phyloP scores from a whole-genome alignment of 352 stramenopile genomes.

The Phytophthora foliorum region DNA sequence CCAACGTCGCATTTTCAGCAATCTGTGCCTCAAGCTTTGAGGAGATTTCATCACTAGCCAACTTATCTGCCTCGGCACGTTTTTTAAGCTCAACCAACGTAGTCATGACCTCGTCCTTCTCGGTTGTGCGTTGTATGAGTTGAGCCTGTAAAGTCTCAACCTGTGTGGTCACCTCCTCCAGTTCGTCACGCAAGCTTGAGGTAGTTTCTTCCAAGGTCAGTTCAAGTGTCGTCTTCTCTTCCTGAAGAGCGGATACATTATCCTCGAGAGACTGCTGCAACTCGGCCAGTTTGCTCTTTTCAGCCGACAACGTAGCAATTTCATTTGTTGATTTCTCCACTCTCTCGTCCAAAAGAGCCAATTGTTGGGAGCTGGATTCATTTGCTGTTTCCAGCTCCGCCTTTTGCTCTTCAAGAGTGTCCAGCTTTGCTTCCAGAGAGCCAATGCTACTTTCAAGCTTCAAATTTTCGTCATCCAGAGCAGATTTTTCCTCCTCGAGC shows the following conservation, averaged over 20 bases:
- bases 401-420: slow-evolving; percentile 51
- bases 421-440: slow-evolving; percentile 45
- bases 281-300: slow-evolving; percentile 38
- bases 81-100: slow-evolving; percentile 25
- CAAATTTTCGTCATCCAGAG: slow-evolving; percentile 46
- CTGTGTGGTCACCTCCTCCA: slow-evolving; percentile 27
- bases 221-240: slow-evolving; percentile 55
- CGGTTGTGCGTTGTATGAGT: slow-evolving; percentile 18
- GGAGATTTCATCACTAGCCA: slow-evolving; percentile 19
- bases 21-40: slow-evolving; percentile 39
- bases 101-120: slow-evolving; percentile 33
- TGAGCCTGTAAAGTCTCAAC: slow-evolving; percentile 33
- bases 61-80: slow-evolving; percentile 31
- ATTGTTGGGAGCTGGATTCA: slow-evolving; percentile 26
- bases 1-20: slow-evolving; percentile 33
- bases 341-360: slow-evolving; percentile 34
- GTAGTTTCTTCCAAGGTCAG: slow-evolving; percentile 49
- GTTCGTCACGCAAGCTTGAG: slow-evolving; percentile 36
- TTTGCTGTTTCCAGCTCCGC: slow-evolving; percentile 41
- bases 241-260: slow-evolving; percentile 41
- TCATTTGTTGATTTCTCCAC: slow-evolving; percentile 30
- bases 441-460: slow-evolving; percentile 48
- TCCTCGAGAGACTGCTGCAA: slow-evolving; percentile 48
- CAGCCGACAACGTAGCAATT: slow-evolving; percentile 35
- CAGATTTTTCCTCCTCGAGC: slow-evolving; percentile 56